phyloP scores from a whole-genome alignment of 805 yeast species.

The Zygotorulaspora chibaensis region DNA sequence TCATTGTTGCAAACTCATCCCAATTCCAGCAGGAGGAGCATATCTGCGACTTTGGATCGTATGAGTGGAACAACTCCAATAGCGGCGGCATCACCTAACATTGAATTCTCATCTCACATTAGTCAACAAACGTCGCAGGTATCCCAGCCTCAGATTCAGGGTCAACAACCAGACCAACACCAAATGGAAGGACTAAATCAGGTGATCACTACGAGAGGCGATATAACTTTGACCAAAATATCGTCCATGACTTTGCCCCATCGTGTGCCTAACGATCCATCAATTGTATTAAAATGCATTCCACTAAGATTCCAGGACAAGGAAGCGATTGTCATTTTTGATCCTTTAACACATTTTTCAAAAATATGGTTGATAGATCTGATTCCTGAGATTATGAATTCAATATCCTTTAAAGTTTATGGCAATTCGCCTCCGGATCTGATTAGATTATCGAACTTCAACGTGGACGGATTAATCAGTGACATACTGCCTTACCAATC shows the following conservation, averaged over 20 bases:
- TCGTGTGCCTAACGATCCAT: neutral
- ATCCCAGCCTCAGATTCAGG: neutral
- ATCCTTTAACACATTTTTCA: constrained; percentile 40
- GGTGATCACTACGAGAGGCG: constrained; percentile 48
- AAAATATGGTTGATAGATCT: constrained; percentile 44
- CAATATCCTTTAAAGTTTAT: constrained; percentile 26
- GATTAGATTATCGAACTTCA: constrained; percentile 15
- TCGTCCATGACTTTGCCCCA: constrained; percentile 41
- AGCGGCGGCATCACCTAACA: constrained; percentile 18
- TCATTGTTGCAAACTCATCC: neutral
- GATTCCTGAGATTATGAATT: constrained; percentile 24
- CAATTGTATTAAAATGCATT: constrained; percentile 13
- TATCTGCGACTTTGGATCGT: constrained; percentile 32
- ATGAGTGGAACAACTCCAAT: constrained; percentile 16
- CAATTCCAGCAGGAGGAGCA: constrained; percentile 15
- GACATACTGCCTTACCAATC: constrained; percentile 12
- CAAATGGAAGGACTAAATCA: constrained; percentile 11
- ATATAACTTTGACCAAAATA: constrained; percentile 63
- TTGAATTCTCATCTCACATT: constrained; percentile 29
- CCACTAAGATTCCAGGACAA: constrained; percentile 42
- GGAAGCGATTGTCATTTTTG: constrained; percentile 59
- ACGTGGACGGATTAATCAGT: constrained; percentile 5
- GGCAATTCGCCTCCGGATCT: constrained; percentile 28
- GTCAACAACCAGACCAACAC: constrained; percentile 11
- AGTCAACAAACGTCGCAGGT: constrained; percentile 8